These are phyloP conservation scores for Symmetrospora coprosmae DNA, from an alignment of 768 basidiomycete genomes.

Conservation along the genomic window DNA sequence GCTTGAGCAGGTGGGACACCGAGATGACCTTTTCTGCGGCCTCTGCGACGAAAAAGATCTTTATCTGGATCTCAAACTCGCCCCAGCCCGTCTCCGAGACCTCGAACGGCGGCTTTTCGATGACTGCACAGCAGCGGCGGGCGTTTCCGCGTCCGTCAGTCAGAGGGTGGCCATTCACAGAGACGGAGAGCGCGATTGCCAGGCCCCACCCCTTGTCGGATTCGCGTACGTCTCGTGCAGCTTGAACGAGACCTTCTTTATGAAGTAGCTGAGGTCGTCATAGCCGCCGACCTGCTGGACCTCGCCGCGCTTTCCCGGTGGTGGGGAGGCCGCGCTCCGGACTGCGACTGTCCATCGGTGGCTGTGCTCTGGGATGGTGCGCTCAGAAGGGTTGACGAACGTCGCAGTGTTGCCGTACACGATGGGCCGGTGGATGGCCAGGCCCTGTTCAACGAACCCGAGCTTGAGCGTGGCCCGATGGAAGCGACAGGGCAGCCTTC, in stretches of 20 bases:
- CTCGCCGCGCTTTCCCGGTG: constrained; percentile 19
- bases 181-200: no score
- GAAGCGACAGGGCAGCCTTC: no score
- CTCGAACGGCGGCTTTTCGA: constrained; percentile 87
- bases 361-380: constrained; percentile 60
- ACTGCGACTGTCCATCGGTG: constrained; percentile 95
- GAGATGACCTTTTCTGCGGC: constrained; percentile 77
- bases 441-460: no score
- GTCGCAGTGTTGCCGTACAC: constrained; percentile 90
- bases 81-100: constrained; percentile 98
- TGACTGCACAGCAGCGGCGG: constrained; percentile 47
- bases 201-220: constrained; percentile 58
- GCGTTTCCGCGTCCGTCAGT: no score
- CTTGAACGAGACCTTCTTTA: constrained; percentile 94
- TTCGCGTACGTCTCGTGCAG: constrained; percentile 91
- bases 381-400: constrained; percentile 60
- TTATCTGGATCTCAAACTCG: constrained; percentile 90
- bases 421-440: constrained; percentile 74
- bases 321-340: constrained; percentile 63
- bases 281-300: constrained; percentile 30
- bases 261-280: constrained; percentile 51
- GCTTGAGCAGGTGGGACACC: constrained; percentile 83
- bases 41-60: constrained; percentile 75
- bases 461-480: no score
- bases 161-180: no score